Percentiles rank a stretch among this genome's conserved stretches.
Conservation (phyloP, 495 filamentous ascomycete genomes). For the Niebla homalea region DNA sequence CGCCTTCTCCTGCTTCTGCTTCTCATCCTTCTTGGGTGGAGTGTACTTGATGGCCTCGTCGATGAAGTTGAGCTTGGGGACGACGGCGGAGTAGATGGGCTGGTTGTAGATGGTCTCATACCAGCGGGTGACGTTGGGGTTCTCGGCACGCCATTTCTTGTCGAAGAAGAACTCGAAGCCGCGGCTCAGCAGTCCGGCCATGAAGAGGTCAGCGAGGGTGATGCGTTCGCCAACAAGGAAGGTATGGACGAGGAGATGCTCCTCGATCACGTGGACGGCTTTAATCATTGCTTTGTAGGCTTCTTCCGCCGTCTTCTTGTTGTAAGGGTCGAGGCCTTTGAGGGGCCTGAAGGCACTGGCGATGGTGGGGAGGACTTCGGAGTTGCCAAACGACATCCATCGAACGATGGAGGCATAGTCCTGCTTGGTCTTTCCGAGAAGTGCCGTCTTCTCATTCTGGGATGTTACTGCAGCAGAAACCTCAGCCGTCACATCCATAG, state of each 20-base stretch:
- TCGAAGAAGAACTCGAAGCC: conserved; percentile 82
- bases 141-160: conserved; percentile 64
- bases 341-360: conserved; percentile 84
- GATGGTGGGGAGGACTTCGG: conserved; percentile 62
- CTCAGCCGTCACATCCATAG: conserved; percentile 21
- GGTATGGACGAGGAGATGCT: conserved; percentile 83
- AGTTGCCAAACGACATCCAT: conserved; percentile 90
- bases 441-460: conserved; percentile 99
- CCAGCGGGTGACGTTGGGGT: conserved; percentile 86
- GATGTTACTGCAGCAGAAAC: conserved; percentile 60
- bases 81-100: conserved; percentile 71
- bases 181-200: conserved; percentile 59
- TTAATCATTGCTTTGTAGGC: conserved; percentile 49
- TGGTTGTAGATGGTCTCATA: conserved; percentile 88
- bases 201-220: conserved; percentile 88
- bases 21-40: conserved; percentile 77
- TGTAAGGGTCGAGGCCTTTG: conserved; percentile 70
- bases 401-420: conserved; percentile 96
- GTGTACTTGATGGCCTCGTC: conserved; percentile 77
- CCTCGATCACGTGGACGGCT: conserved; percentile 58
- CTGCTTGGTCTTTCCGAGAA: conserved; percentile 99
- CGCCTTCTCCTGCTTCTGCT: conserved; percentile 51
- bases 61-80: conserved; percentile 57
- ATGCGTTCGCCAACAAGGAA: conserved; percentile 96
- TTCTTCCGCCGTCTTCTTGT: conserved; percentile 93